Conservation (phyloP, 208 protist genomes). For the Trypanosoma conorhini region DNA sequence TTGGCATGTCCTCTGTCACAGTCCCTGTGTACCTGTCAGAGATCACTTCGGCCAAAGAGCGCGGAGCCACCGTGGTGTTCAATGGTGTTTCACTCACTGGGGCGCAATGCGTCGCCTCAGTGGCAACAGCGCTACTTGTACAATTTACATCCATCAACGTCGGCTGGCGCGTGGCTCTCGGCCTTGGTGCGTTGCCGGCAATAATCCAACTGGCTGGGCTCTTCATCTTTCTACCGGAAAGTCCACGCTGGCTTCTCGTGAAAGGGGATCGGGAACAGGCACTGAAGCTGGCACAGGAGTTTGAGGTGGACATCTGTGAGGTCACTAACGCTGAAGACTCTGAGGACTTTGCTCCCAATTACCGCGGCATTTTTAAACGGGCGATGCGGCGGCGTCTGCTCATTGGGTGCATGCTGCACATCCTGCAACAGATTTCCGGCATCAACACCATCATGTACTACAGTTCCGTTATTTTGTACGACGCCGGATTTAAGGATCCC, state of each 20-base stretch:
- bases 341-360: slow-evolving; percentile 54
- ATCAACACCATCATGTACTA: slow-evolving; percentile 96
- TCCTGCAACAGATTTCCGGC: slow-evolving; percentile 91
- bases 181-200: slow-evolving; percentile 76
- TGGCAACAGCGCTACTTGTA: slow-evolving; percentile 68
- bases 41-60: slow-evolving; percentile 67
- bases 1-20: slow-evolving; percentile 88
- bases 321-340: slow-evolving; percentile 35
- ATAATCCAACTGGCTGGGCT: slow-evolving; percentile 83
- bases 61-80: slow-evolving; percentile 86
- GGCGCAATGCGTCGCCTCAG: slow-evolving; percentile 83
- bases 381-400: slow-evolving; percentile 72
- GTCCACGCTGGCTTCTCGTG: slow-evolving; percentile 79
- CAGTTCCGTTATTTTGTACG: slow-evolving; percentile 85
- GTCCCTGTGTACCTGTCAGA: slow-evolving; percentile 93
- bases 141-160: slow-evolving; percentile 69
- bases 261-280: slow-evolving; percentile 51
- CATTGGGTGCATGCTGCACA: slow-evolving; percentile 83
- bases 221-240: slow-evolving; percentile 85
- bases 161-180: slow-evolving; percentile 90
- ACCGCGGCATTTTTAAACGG: slow-evolving; percentile 46
- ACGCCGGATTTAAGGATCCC: slow-evolving; percentile 72
- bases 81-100: slow-evolving; percentile 91
- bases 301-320: slow-evolving; percentile 66
- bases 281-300: slow-evolving; percentile 47